phyloP scores from a whole-genome alignment of 2,329 filamentous ascomycete genomes.

The Penicillium sp. region DNA sequence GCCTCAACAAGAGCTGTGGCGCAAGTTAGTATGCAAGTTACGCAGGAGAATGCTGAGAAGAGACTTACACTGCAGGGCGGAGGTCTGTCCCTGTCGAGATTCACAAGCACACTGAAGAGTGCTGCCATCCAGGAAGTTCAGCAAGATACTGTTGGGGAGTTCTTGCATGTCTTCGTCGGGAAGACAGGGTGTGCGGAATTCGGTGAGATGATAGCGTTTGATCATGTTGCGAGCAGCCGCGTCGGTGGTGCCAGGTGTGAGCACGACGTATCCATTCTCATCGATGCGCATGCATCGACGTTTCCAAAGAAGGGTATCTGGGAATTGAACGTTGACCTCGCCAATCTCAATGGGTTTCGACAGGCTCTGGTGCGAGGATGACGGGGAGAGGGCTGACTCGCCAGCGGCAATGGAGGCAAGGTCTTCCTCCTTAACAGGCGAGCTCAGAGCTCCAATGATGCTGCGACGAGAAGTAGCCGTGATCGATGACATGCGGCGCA shows the following conservation, averaged over 20 bases:
- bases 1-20: constrained; percentile 43
- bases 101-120: constrained; percentile 65
- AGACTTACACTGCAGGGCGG: constrained; percentile 52
- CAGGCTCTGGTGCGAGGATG: constrained; percentile 34
- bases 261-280: constrained; percentile 75
- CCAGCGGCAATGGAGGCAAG: constrained; percentile 5
- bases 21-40: constrained; percentile 12
- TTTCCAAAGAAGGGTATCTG: constrained; percentile 95
- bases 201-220: constrained; percentile 81
- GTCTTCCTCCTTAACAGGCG: constrained; percentile 39
- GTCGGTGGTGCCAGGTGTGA: constrained; percentile 68
- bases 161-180: constrained; percentile 93
- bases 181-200: constrained; percentile 75
- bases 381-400: constrained; percentile 38
- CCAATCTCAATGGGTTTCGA: constrained; percentile 70
- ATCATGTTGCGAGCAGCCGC: constrained; percentile 60
- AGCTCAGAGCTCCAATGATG: constrained; percentile 38
- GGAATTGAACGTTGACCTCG: constrained; percentile 95
- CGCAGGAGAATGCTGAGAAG: background rate
- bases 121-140: constrained; percentile 63
- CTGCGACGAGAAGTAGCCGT: constrained; percentile 53
- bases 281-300: constrained; percentile 85
- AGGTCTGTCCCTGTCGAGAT: constrained; percentile 54
- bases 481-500: constrained; percentile 66
- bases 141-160: constrained; percentile 77